Base-by-base conservation (phyloP, 2,329 filamentous ascomycete genomes). In the Aspergillus pseudotamarii region DNA sequence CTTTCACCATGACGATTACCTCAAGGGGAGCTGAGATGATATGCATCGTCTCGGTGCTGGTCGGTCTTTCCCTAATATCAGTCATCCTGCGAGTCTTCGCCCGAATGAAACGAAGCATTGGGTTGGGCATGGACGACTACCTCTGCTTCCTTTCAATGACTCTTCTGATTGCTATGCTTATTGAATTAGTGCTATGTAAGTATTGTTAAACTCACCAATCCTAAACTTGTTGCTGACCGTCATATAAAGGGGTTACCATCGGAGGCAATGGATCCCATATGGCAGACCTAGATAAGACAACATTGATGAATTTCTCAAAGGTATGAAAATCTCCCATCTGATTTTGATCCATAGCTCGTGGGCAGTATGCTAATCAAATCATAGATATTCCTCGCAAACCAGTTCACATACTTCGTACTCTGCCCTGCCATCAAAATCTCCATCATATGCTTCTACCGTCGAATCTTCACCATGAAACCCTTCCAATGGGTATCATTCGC, bases 391-490 rank as follows among this genome's bases (percentile, higher is more conserved):
- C 69, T 76, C 9, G 69, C 73, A 56, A 76, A 76, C 61, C 70
- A 75, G 63, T 76, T 76, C 63, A 73, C 72, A 34, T 76, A 76
- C 61, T 76, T 76, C 64, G 19, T 73, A 12, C 67, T 76, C 45
- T 74, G 73, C 38, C 73, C 73, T 3, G 64, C 66, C 48, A 72
- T 75, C 65, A 76, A 76, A 48, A 74, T 75, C 54, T 75, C 73
- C 50, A 73, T 76, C 58, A 64, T 76, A 59, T 76, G 73, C 64
- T 76, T 76, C 70, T 76, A 76, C 63, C 74, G 74, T 19, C 73
- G 73, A 9, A 60, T 76, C 19, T 76, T 76, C 68, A 68, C 72
- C 30, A 73, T 69, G 14, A 70, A 69, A 14, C 61, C 60, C 45
- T 76, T 76, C 65, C 73, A 74, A 60, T 57, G 60, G 28, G 60